A percentile compares a stretch with the other conserved stretches of the same genome.
phyloP scores from a whole-genome alignment of 192 early-diverging fungal species.

The Coemansia sp. region DNA sequence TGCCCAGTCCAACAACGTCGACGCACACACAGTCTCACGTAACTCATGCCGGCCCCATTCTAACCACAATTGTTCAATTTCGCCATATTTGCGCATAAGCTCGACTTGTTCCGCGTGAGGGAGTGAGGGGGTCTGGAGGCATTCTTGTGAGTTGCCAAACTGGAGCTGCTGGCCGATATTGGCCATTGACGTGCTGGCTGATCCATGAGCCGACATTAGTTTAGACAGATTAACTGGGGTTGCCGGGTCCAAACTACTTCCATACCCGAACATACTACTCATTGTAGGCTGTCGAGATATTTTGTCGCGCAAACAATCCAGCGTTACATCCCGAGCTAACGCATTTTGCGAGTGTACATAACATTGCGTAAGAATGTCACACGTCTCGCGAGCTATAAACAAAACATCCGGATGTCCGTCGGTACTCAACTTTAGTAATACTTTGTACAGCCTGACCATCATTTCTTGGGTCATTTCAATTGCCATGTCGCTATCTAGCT shows the following conservation, averaged over 20 bases:
- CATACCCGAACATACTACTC: neutral
- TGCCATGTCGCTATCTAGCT: neutral
- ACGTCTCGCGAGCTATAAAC: slow-evolving; percentile 61
- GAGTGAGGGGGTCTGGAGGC: too few relatives aligned
- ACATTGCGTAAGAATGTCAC: slow-evolving; percentile 61
- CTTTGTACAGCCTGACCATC: slow-evolving; percentile 73
- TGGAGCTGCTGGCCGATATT: neutral
- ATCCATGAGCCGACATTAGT: neutral
- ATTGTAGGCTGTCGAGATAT: neutral
- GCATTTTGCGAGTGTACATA: slow-evolving; percentile 44
- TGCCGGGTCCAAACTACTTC: neutral
- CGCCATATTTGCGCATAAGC: slow-evolving; percentile 17
- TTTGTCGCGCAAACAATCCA: neutral
- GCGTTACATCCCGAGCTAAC: slow-evolving; percentile 13
- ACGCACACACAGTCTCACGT: slow-evolving; percentile 29
- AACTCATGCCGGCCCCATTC: slow-evolving; percentile 49
- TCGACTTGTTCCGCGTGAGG: too few relatives aligned
- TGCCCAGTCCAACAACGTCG: slow-evolving; percentile 49
- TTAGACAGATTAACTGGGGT: neutral
- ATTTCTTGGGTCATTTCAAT: slow-evolving; percentile 31
- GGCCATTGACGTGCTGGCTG: neutral
- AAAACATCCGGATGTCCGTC: slow-evolving; percentile 82
- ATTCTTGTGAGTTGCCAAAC: too few relatives aligned
- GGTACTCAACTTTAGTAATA: slow-evolving; percentile 71
- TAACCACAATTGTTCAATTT: slow-evolving; percentile 36